phyloP scores from a whole-genome alignment of 371 early-diverging fungal species.

The Mortierella sp. region DNA sequence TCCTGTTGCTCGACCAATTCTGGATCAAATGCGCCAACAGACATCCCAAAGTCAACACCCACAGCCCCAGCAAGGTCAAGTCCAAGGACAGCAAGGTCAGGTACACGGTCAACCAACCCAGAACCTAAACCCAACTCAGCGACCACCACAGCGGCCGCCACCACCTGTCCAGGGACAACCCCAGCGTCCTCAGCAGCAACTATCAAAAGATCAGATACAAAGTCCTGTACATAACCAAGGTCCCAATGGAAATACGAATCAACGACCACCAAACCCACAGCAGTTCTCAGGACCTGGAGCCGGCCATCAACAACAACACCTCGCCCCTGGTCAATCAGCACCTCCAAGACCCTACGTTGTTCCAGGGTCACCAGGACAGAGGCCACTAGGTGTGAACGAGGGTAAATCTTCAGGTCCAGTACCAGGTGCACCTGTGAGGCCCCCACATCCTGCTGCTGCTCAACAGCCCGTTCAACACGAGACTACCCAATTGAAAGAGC shows the following conservation, averaged over 20 bases:
- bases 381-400: constrained; percentile 20
- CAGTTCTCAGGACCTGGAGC: constrained; percentile 10
- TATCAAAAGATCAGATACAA: constrained; percentile 1
- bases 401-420: constrained; percentile 21
- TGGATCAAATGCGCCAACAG: constrained; percentile 45
- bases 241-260: constrained; percentile 2
- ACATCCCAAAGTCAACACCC: constrained; percentile 8
- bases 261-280: constrained; percentile 27
- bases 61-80: constrained; percentile 5
- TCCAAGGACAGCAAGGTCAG: constrained; percentile 6
- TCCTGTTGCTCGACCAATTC: constrained; percentile 37
- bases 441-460: constrained; percentile 3
- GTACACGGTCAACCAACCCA: constrained; percentile 6
- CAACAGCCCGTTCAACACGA: constrained; percentile 10
- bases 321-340: constrained; percentile 10
- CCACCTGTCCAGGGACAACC: constrained; percentile 24
- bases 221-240: constrained; percentile 5
- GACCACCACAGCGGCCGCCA: constrained; percentile 36
- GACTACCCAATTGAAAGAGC: constrained; percentile 19
- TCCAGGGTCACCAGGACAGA: constrained; percentile 34
- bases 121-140: constrained; percentile 31
- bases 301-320: constrained; percentile 19
- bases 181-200: constrained; percentile 10
- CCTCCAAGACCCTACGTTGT: constrained; percentile 17
- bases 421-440: constrained; percentile 10